Conservation (phyloP, 345 rosid species). For the Eutrema heterophyllum region DNA sequence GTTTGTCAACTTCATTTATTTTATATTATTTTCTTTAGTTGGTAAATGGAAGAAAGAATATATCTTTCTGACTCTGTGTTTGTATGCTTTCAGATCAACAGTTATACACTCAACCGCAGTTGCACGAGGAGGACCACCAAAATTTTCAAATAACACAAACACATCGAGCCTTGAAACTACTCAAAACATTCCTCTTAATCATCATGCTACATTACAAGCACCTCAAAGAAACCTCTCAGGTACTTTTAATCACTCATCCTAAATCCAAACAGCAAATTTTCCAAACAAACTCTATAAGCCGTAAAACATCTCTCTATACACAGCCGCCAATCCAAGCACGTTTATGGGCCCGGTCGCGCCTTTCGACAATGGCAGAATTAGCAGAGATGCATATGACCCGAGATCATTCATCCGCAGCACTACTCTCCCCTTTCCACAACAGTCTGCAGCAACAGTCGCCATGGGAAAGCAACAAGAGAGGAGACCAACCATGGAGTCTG, state of each 20-base stretch:
- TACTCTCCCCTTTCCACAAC: conserved; percentile 36
- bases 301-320: conserved; percentile 13
- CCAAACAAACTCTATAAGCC: background rate
- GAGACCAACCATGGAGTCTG: conserved; percentile 40
- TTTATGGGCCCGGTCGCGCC: conserved; percentile 60
- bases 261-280: conserved; percentile 1
- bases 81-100: conserved; percentile 65
- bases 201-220: conserved; percentile 43
- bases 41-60: background rate
- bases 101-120: conserved; percentile 56
- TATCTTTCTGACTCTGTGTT: background rate
- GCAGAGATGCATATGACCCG: conserved; percentile 61
- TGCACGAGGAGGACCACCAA: conserved; percentile 46
- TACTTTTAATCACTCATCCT: conserved; percentile 27
- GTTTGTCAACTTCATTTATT: background rate
- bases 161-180: conserved; percentile 38
- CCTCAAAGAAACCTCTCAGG: conserved; percentile 61
- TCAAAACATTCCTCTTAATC: conserved; percentile 42
- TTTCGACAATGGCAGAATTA: conserved; percentile 44
- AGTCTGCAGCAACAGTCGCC: conserved; percentile 41
- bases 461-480: conserved; percentile 60
- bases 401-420: conserved; percentile 55
- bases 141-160: conserved; percentile 32
- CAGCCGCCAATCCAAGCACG: conserved; percentile 64
- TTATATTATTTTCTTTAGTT: background rate